Evolutionary conservation across 2,329 filamentous ascomycete genomes (phyloP), one percentile per base, ranked within the genome.

Genomic region (Cladosporium colombiae): DNA sequence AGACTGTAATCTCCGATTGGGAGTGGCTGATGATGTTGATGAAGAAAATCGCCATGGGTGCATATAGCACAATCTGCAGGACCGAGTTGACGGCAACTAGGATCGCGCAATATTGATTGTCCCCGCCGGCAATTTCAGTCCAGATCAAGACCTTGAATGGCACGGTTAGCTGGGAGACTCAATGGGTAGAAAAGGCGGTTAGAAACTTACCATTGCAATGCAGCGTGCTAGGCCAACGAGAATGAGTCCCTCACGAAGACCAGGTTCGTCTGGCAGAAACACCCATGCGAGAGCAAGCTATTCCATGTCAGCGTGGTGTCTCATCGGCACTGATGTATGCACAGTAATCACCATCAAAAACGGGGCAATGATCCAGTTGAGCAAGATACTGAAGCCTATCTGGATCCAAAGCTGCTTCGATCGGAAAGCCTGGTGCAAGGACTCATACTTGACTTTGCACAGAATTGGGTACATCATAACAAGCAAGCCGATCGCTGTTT

Each of bases 381-480:
- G 75, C 5, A 92, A 68, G 2, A 95, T 76, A 68, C 90, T 92
- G 72, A 96, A 91, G 0, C 75, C 80, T n/a, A 96, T 85, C 75
- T 96, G 91, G 52, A 87, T 85, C 91, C 91, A 95, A 3, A 94
- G 80, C 0, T 81, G 80, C 2, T 82, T 82, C 2, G 86, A 81
- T 1, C 79, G 76, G 65, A 94, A 84, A 3, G 91, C 80, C 3
- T 84, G 79, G 75, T 92, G 90, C 10, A 95, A 78, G 0, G 85
- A 85, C 76, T 94, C 91, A 75, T 87, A 94, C 53, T 86, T 86
- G 8, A 95, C 89, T 76, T 93, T 94, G 82, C 91, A 95, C 0
- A 95, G 80, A 65, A 96, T 95, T 0, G 91, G 92, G 73, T 94
- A 95, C 91, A 96, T 96, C 91, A 96, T 96, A 50, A 94, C 88